Evolutionary conservation across 768 basidiomycete genomes (phyloP).

Genomic region (Xerocomellus intermedius): DNA sequence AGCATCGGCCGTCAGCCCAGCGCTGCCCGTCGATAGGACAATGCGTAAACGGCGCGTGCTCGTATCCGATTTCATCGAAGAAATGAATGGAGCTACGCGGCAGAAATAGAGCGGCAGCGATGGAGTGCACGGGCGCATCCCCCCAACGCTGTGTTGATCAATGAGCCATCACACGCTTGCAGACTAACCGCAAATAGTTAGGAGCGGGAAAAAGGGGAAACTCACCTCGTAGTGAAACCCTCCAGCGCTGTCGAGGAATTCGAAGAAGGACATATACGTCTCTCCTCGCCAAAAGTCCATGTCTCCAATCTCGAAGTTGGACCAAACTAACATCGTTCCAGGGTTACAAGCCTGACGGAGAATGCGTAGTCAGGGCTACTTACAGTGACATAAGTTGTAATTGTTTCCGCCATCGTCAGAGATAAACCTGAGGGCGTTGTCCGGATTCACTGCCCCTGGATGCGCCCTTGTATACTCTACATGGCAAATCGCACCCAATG

Average conservation of each 20-base stretch:
- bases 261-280: conserved; percentile 81
- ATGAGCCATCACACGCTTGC: neutral
- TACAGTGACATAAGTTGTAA: conserved; percentile 69
- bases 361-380: conserved; percentile 16
- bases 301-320: conserved; percentile 89
- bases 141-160: conserved; percentile 70
- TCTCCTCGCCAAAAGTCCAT: conserved; percentile 85
- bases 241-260: conserved; percentile 73
- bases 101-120: conserved; percentile 88
- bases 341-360: neutral
- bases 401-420: conserved; percentile 61
- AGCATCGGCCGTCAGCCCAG: conserved; percentile 25
- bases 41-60: conserved; percentile 29
- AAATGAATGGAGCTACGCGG: conserved; percentile 90
- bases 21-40: conserved; percentile 20
- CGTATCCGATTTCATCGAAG: conserved; percentile 80
- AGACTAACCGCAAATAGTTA: neutral
- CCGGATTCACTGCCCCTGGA: conserved; percentile 49
- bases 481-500: neutral
- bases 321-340: conserved; percentile 62
- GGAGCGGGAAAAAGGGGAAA: neutral
- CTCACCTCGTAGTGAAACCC: conserved; percentile 87
- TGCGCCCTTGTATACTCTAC: conserved; percentile 33
- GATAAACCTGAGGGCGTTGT: conserved; percentile 60
- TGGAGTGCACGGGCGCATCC: conserved; percentile 89